A percentile compares a stretch with the other conserved stretches of the same genome.
Conservation (phyloP, 2,329 filamentous ascomycete genomes). For the Alternaria conjuncta region DNA sequence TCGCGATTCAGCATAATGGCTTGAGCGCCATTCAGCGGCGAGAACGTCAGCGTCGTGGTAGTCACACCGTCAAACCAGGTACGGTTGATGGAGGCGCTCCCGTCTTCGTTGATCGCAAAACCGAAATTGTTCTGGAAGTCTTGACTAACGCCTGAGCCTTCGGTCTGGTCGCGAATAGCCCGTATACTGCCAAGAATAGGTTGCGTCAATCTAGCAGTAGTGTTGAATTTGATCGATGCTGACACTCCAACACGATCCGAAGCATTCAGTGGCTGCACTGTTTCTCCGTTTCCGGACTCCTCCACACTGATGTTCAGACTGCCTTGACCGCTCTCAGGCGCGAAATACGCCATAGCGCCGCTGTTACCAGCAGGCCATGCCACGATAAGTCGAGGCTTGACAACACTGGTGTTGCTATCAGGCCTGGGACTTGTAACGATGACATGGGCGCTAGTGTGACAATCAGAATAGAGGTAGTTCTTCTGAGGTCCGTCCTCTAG, state of each 20-base stretch:
- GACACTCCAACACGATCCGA: conserved; percentile 58
- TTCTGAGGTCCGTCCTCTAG: conserved; percentile 65
- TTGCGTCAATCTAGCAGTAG: conserved; percentile 61
- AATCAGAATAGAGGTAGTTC: conserved; percentile 72
- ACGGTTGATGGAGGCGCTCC: conserved; percentile 58
- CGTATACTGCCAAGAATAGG: conserved; percentile 68
- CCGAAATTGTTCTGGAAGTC: conserved; percentile 63
- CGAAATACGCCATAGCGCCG: conserved; percentile 64
- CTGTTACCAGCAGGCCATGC: conserved; percentile 73
- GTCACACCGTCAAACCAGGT: conserved; percentile 69
- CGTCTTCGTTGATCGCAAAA: conserved; percentile 49
- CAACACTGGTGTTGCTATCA: conserved; percentile 61
- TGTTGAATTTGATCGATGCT: conserved; percentile 63
- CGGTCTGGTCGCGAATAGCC: conserved; percentile 68
- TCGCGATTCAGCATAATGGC: conserved; percentile 18
- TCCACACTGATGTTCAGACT: conserved; percentile 62
- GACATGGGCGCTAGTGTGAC: conserved; percentile 64
- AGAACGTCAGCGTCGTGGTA: conserved; percentile 60
- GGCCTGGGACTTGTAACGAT: conserved; percentile 65
- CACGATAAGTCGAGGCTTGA: conserved; percentile 63
- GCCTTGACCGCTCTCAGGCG: conserved; percentile 60
- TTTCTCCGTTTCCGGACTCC: conserved; percentile 54
- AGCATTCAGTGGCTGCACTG: conserved; percentile 57
- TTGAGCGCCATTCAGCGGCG: conserved; percentile 27
- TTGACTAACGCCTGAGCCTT: conserved; percentile 61